Conservation (phyloP, 2,329 filamentous ascomycete genomes). For the Orbilia oligospora region DNA sequence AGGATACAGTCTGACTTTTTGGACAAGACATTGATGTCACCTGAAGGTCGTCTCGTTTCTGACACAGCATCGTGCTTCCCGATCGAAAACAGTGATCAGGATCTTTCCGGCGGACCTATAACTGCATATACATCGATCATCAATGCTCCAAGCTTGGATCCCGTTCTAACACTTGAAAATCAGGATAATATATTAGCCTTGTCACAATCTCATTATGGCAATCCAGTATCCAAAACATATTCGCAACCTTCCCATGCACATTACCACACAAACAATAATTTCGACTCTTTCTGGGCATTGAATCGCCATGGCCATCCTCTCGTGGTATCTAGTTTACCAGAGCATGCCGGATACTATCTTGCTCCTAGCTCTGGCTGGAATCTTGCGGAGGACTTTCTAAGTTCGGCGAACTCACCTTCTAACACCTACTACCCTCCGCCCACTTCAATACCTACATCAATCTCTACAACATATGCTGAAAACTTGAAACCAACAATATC, state of each 20-base stretch:
- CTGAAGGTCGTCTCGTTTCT: slow-evolving; percentile 43
- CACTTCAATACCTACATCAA: slow-evolving; percentile 43
- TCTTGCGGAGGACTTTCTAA: slow-evolving; percentile 42
- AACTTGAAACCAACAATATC: slow-evolving; percentile 39
- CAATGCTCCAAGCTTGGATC: slow-evolving; percentile 41
- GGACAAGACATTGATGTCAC: slow-evolving; percentile 32
- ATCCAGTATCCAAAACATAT: slow-evolving; percentile 30
- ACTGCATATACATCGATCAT: slow-evolving; percentile 51
- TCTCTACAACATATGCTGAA: slow-evolving; percentile 37
- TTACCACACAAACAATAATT: slow-evolving; percentile 39
- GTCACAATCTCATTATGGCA: slow-evolving; percentile 31
- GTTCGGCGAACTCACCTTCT: slow-evolving; percentile 42
- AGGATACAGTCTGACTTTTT: slow-evolving; percentile 52
- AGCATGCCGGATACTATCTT: slow-evolving; percentile 44
- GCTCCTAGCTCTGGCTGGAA: slow-evolving; percentile 44
- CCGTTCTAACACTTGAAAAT: slow-evolving; percentile 52
- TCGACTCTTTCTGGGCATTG: slow-evolving; percentile 47
- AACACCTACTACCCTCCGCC: slow-evolving; percentile 38
- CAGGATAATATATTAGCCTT: slow-evolving; percentile 51
- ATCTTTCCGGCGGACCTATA: slow-evolving; percentile 40
- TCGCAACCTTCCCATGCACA: slow-evolving; percentile 28
- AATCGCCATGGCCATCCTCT: slow-evolving; percentile 20
- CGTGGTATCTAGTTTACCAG: slow-evolving; percentile 48
- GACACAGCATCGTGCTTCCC: slow-evolving; percentile 26
- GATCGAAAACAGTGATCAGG: slow-evolving; percentile 22